Conservation (phyloP, 139 green algal species). For the Coccomyxa sp. region DNA sequence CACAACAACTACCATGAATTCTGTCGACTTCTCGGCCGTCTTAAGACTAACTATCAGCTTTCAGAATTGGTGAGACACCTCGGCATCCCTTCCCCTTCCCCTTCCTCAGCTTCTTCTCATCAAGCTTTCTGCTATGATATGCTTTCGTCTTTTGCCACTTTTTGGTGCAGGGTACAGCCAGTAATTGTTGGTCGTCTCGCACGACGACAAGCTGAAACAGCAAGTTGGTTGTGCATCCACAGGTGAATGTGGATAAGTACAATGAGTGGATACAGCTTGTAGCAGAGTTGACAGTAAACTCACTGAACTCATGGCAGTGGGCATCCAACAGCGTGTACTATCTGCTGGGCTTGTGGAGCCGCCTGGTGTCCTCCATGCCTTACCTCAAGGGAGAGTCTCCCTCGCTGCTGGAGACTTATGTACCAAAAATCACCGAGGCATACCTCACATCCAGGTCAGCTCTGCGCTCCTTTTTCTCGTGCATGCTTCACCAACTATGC, state of each 20-base stretch:
- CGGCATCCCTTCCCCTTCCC: background rate
- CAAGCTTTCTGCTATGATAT: background rate
- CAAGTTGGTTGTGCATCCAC: background rate
- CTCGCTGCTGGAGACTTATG: conserved; percentile 84
- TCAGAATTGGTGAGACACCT: conserved; percentile 60
- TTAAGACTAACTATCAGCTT: conserved; percentile 99
- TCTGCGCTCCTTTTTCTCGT: background rate
- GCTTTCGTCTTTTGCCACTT: background rate
- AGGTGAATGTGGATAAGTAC: conserved; percentile 88
- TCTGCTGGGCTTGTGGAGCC: conserved; percentile 87
- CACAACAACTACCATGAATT: conserved; percentile 97
- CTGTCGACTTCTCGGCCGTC: conserved; percentile 87
- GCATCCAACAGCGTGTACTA: conserved; percentile 79
- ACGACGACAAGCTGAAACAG: background rate
- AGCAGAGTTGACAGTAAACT: conserved; percentile 83
- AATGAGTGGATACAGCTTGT: conserved; percentile 91
- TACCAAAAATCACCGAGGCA: conserved; percentile 88
- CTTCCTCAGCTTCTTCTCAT: background rate
- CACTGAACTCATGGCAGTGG: conserved; percentile 82
- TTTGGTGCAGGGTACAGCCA: background rate
- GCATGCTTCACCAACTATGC: background rate
- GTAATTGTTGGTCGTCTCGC: background rate
- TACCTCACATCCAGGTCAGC: conserved; percentile 77
- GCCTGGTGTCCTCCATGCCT: conserved; percentile 85
- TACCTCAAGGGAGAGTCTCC: conserved; percentile 94